These are phyloP conservation scores for Psilocybe tampanensis DNA, from an alignment of 768 basidiomycete species.

Conservation along the genomic window DNA sequence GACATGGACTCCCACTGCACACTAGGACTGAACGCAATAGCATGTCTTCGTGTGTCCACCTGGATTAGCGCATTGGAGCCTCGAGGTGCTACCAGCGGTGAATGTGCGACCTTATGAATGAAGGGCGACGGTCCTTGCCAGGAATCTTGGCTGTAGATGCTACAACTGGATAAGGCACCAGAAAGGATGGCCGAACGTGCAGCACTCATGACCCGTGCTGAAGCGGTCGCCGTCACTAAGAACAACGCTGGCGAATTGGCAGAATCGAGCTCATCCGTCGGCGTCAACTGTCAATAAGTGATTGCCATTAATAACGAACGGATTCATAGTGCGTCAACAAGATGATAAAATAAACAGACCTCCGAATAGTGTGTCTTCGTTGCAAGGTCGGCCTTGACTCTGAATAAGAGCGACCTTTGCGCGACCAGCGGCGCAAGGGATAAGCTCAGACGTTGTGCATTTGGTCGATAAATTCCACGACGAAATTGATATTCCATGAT, in stretches of 20 bases:
- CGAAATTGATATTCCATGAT: slow-evolving; percentile 21
- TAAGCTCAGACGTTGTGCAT: slow-evolving; percentile 29
- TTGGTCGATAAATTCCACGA: slow-evolving; percentile 27
- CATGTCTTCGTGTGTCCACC: slow-evolving; percentile 20
- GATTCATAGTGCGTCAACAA: neutral
- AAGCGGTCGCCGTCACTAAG: slow-evolving; percentile 10
- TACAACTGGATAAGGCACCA: slow-evolving; percentile 14
- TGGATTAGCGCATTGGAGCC: neutral
- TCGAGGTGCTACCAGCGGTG: neutral
- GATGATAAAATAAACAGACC: slow-evolving; percentile 8
- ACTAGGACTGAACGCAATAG: slow-evolving; percentile 25
- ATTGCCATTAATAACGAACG: neutral
- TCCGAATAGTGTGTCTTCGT: slow-evolving; percentile 20
- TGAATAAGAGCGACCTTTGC: slow-evolving; percentile 27
- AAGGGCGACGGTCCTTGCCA: slow-evolving; percentile 20
- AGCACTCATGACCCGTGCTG: slow-evolving; percentile 13
- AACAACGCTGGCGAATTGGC: slow-evolving; percentile 14
- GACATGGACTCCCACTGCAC: slow-evolving; percentile 20
- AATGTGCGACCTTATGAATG: neutral
- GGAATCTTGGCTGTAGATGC: slow-evolving; percentile 30
- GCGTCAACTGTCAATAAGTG: slow-evolving; percentile 13
- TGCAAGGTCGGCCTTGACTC: slow-evolving; percentile 27
- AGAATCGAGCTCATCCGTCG: slow-evolving; percentile 11
- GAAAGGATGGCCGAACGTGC: slow-evolving; percentile 9
- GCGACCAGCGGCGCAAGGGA: slow-evolving; percentile 27